Evolutionary conservation across 192 early-diverging fungal species (phyloP).

Genomic region (Dispira parvispora): DNA sequence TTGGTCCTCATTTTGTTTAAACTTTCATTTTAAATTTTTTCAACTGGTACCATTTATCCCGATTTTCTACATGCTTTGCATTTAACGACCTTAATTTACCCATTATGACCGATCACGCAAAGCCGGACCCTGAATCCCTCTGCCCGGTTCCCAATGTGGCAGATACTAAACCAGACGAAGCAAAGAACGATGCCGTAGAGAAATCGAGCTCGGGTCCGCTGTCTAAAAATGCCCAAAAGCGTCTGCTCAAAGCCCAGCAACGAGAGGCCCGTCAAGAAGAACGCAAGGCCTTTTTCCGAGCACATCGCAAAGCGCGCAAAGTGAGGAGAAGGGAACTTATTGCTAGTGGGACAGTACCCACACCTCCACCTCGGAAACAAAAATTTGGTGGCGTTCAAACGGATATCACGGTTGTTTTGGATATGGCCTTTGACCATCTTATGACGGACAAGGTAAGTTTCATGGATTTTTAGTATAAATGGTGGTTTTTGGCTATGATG

Average conservation of each 20-base stretch:
- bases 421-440: slow-evolving; percentile 58
- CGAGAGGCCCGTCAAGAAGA: slow-evolving; percentile 30
- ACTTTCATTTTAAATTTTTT: too few species aligned
- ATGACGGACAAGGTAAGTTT: slow-evolving; percentile 51
- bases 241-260: slow-evolving; percentile 39
- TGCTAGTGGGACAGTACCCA: slow-evolving; percentile 15
- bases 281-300: slow-evolving; percentile 26
- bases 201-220: slow-evolving; percentile 13
- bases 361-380: slow-evolving; percentile 23
- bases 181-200: too few species aligned
- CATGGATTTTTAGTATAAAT: background rate
- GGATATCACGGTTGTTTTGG: slow-evolving; percentile 49
- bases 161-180: too few species aligned
- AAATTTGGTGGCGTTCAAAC: slow-evolving; percentile 24
- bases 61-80: too few species aligned
- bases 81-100: too few species aligned
- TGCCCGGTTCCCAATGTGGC: too few species aligned
- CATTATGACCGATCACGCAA: too few species aligned
- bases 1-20: too few species aligned
- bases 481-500: background rate
- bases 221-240: slow-evolving; percentile 60
- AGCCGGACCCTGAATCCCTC: too few species aligned
- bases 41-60: too few species aligned
- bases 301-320: slow-evolving; percentile 30
- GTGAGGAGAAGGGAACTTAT: slow-evolving; percentile 14